Conservation (phyloP, 805 yeast species). For the Kazachstania bromeliacearum region DNA sequence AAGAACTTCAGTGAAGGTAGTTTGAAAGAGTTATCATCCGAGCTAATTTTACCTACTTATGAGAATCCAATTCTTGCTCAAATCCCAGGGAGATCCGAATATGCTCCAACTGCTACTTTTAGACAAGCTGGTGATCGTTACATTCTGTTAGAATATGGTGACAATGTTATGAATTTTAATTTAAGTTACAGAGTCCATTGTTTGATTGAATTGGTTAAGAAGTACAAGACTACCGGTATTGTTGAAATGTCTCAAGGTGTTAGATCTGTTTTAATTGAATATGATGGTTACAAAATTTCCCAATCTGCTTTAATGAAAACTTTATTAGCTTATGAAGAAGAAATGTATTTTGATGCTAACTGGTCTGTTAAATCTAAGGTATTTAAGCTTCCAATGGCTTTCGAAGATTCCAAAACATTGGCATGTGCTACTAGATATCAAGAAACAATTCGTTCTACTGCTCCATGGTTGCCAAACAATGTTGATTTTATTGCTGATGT, state of each 20-base stretch:
- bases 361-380: slow-evolving; percentile 84
- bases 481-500: slow-evolving; percentile 90
- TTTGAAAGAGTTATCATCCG: slow-evolving; percentile 26
- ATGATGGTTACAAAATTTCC: slow-evolving; percentile 48
- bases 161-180: slow-evolving; percentile 75
- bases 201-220: slow-evolving; percentile 62
- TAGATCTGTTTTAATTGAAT: slow-evolving; percentile 86
- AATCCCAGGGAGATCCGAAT: slow-evolving; percentile 36
- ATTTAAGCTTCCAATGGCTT: slow-evolving; percentile 87
- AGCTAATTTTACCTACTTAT: slow-evolving; percentile 33
- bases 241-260: slow-evolving; percentile 97
- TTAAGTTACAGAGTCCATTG: slow-evolving; percentile 77
- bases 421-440: slow-evolving; percentile 85
- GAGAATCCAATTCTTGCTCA: slow-evolving; percentile 64
- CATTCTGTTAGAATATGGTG: slow-evolving; percentile 87
- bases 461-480: slow-evolving; percentile 97
- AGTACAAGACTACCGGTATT: slow-evolving; percentile 63
- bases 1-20: slow-evolving; percentile 17
- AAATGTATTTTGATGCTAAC: slow-evolving; percentile 59
- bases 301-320: slow-evolving; percentile 56
- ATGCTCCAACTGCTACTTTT: slow-evolving; percentile 65
- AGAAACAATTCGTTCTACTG: slow-evolving; percentile 86
- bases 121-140: slow-evolving; percentile 98
- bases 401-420: slow-evolving; percentile 83
- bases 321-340: slow-evolving; percentile 65